Evolutionary conservation across 768 basidiomycete species (phyloP).

Genomic region (Boletus tomentosulus): DNA sequence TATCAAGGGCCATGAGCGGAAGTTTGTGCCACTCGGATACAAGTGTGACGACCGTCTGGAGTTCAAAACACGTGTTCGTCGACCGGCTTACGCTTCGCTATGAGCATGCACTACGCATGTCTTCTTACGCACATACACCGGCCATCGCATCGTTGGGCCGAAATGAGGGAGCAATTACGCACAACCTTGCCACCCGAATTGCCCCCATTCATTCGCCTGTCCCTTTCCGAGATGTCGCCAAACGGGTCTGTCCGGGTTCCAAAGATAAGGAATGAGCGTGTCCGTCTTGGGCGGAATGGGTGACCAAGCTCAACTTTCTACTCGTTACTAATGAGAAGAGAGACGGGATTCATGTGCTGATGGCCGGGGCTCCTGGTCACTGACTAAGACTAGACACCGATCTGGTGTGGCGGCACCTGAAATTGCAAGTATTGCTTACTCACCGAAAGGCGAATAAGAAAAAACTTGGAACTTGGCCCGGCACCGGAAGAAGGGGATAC

Average conservation of each 20-base stretch:
- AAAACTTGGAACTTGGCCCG: no score
- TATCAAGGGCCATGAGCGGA: not conserved
- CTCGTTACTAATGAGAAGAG: not conserved
- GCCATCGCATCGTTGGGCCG: conserved; percentile 4
- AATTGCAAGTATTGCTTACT: no score
- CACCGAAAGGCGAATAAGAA: no score
- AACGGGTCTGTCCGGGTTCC: not conserved
- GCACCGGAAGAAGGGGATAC: no score
- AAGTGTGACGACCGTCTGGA: not conserved
- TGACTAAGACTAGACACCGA: no score
- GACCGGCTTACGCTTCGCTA: not conserved
- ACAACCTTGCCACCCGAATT: not conserved
- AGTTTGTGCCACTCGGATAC: not conserved
- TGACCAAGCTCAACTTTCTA: not conserved
- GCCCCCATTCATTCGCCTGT: not conserved
- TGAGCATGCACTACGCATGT: conserved; percentile 10
- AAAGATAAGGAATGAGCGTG: not conserved
- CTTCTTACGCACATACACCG: conserved; percentile 8
- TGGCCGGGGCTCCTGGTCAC: not conserved
- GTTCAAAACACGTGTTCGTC: conserved; percentile 10
- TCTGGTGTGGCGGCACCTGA: no score
- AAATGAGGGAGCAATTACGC: conserved; percentile 1
- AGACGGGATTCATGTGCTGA: not conserved
- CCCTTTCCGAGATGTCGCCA: not conserved
- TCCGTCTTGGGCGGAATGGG: not conserved